A percentile compares a stretch with the other conserved stretches of the same genome.
Conservation (phyloP, 441 rosid species). For the Pelargonium fulgidum region DNA sequence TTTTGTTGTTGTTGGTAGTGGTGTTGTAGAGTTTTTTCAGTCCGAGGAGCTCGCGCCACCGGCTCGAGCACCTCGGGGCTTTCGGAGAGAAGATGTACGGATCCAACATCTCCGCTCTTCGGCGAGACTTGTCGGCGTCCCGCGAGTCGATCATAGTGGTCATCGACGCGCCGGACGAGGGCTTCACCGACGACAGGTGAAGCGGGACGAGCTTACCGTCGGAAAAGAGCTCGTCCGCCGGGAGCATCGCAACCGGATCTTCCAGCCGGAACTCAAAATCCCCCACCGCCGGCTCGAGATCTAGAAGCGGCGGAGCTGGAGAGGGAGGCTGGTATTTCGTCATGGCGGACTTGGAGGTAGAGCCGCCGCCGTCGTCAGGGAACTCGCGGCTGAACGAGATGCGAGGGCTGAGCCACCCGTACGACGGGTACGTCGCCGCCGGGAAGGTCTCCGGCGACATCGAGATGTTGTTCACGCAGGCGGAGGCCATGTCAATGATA, state of each 20-base stretch:
- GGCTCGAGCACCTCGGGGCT: no score
- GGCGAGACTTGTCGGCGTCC: slow-evolving; percentile 30
- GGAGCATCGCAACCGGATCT: slow-evolving; percentile 66
- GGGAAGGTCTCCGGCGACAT: slow-evolving; percentile 54
- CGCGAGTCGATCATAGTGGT: slow-evolving; percentile 21
- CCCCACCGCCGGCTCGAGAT: slow-evolving; percentile 34
- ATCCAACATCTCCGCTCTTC: slow-evolving; percentile 32
- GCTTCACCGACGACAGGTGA: slow-evolving; percentile 32
- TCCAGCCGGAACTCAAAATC: slow-evolving; percentile 77
- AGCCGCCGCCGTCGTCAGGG: no score
- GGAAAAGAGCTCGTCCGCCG: slow-evolving; percentile 85
- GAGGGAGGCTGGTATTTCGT: no score
- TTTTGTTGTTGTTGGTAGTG: slow-evolving; percentile 24
- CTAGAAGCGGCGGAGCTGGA: no score
- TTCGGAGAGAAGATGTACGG: no score
- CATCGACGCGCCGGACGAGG: slow-evolving; percentile 15
- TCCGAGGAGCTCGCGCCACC: no score
- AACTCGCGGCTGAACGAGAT: slow-evolving; percentile 45
- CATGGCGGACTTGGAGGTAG: no score
- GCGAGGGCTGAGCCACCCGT: slow-evolving; percentile 51
- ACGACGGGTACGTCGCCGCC: no score
- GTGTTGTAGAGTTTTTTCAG: no score
- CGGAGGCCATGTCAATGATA: slow-evolving; percentile 43
- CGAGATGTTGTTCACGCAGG: slow-evolving; percentile 47
- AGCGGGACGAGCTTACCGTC: slow-evolving; percentile 74